Evolutionary conservation across 129 eudicot genomes (phyloP).

Genomic region (Centella asiatica): DNA sequence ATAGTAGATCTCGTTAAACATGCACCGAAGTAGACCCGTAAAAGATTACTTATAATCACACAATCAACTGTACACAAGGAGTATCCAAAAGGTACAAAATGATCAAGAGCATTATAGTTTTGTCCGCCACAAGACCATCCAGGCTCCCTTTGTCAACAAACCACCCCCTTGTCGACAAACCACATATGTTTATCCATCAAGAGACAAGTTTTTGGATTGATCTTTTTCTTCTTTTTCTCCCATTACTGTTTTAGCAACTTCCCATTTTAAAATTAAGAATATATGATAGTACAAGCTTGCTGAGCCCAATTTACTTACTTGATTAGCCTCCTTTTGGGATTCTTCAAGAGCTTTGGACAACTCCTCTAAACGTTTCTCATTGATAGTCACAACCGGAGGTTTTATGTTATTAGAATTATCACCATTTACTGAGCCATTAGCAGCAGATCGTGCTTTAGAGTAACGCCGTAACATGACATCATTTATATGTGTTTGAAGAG

Average conservation of each 20-base stretch:
- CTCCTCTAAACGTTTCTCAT: conserved; percentile 72
- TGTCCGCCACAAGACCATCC: not conserved
- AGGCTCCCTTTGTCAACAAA: not conserved
- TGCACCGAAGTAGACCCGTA: not conserved
- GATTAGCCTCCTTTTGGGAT: conserved; percentile 52
- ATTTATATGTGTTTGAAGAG: conserved; percentile 97
- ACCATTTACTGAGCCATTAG: conserved; percentile 47
- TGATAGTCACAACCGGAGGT: conserved; percentile 45
- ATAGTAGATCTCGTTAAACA: not conserved
- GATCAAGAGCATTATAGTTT: not conserved
- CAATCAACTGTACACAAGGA: not conserved
- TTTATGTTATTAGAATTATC: conserved; percentile 40
- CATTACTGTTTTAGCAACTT: not conserved
- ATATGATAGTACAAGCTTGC: not conserved
- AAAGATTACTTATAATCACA: not conserved
- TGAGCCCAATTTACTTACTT: conserved; percentile 36
- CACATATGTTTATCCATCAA: not conserved
- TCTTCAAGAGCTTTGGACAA: conserved; percentile 81
- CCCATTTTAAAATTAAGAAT: not conserved
- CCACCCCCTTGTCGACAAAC: too few relatives aligned
- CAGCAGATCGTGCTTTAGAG: conserved; percentile 75
- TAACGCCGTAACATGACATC: conserved; percentile 97
- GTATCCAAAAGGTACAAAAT: not conserved
- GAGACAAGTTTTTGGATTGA: not conserved
- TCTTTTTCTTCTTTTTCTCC: not conserved